Percentiles rank a stretch among this genome's conserved stretches.
phyloP scores from a whole-genome alignment of 306 rosid genomes.

The Gillenia trifoliata region DNA sequence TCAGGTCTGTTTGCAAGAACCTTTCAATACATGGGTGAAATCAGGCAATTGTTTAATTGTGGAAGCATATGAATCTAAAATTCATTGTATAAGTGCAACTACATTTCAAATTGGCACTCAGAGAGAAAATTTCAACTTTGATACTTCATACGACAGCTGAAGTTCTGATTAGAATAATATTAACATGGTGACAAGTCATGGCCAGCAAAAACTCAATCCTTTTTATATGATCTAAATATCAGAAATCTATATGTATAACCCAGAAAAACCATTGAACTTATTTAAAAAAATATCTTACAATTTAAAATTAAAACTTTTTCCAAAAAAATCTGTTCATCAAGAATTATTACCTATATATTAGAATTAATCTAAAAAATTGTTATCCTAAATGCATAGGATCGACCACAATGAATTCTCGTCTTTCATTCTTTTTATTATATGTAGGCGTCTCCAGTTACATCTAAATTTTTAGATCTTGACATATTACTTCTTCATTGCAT shows the following conservation, averaged over 20 bases:
- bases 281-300: neutral
- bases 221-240: neutral
- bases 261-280: neutral
- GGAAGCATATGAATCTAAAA: neutral
- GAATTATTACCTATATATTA: neutral
- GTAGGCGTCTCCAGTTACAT: neutral
- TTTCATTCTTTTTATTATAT: neutral
- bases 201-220: neutral
- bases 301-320: neutral
- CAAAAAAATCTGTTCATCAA: neutral
- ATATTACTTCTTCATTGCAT: neutral
- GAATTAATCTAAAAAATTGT: neutral
- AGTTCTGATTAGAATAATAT: neutral
- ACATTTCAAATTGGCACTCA: neutral
- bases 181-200: neutral
- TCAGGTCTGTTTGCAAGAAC: constrained; percentile 99
- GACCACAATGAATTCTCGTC: neutral
- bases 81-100: neutral
- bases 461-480: neutral
- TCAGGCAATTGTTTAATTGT: neutral
- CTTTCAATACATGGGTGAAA: constrained; percentile 41
- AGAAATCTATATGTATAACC: neutral
- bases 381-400: neutral
- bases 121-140: neutral
- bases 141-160: neutral